Conservation (phyloP, 257 asterid species). For the Ajuga chamaepitys region DNA sequence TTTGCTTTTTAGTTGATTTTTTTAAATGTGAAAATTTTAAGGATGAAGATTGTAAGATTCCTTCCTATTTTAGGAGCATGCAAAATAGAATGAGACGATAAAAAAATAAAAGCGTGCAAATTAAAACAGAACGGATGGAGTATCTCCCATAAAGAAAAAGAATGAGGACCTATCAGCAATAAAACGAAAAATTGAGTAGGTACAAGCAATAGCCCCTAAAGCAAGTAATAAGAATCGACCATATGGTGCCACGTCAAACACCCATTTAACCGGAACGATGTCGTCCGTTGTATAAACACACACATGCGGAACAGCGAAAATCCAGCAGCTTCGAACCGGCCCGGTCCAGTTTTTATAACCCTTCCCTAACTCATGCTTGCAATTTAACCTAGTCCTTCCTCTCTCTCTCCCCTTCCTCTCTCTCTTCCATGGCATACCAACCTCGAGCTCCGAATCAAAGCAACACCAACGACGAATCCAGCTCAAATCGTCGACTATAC, state of each 20-base stretch:
- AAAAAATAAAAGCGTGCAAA: not conserved
- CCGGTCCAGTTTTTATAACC: slow-evolving; percentile 8
- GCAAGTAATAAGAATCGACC: slow-evolving; percentile 14
- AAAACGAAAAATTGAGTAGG: not conserved
- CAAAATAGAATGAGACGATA: too few relatives aligned
- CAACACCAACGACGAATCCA: slow-evolving; percentile 24
- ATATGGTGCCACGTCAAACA: slow-evolving; percentile 6
- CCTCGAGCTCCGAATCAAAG: slow-evolving; percentile 43
- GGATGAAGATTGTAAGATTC: too few relatives aligned
- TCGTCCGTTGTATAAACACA: not conserved
- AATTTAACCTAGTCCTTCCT: slow-evolving; percentile 18
- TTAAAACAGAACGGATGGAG: not conserved
- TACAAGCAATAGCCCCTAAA: slow-evolving; percentile 17
- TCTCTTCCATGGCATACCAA: slow-evolving; percentile 55
- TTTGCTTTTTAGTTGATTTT: too few relatives aligned
- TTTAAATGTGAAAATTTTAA: too few relatives aligned
- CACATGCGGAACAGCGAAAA: not conserved
- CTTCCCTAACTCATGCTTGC: not conserved
- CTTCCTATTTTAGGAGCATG: too few relatives aligned
- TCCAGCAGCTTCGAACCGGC: slow-evolving; percentile 10
- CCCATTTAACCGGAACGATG: slow-evolving; percentile 7
- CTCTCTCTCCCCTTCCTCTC: not conserved
- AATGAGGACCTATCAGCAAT: not conserved
- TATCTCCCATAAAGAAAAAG: too few relatives aligned
- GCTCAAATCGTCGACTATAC: slow-evolving; percentile 63